Evolutionary conservation across 306 rosid species (phyloP).

Genomic region (Prinsepia uniflora): DNA sequence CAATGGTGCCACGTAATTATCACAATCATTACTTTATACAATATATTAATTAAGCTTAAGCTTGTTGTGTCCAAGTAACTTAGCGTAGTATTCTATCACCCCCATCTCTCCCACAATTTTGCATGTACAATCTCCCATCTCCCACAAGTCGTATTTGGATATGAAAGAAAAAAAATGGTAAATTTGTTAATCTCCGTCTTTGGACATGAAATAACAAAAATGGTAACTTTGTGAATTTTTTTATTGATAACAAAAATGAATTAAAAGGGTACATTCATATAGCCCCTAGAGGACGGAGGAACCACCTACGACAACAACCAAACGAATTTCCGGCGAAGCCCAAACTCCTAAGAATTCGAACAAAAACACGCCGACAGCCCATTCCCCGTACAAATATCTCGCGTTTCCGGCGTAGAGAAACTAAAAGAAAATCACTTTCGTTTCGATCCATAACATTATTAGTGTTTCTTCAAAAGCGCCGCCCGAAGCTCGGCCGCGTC

Average conservation of each 20-base stretch:
- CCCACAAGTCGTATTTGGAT: background rate
- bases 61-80: background rate
- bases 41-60: background rate
- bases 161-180: background rate
- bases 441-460: background rate
- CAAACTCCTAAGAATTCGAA: background rate
- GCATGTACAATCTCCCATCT: too few species aligned
- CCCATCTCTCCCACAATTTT: too few species aligned
- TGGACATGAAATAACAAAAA: too few species aligned
- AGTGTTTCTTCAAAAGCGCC: conserved; percentile 45
- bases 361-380: conserved; percentile 20
- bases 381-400: background rate
- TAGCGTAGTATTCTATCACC: too few species aligned
- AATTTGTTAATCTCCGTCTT: background rate
- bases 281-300: conserved; percentile 10
- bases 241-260: background rate
- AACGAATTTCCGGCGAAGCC: background rate
- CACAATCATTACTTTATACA: background rate
- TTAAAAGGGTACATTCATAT: background rate
- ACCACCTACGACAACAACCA: background rate
- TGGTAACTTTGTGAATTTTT: background rate
- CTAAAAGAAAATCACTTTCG: background rate
- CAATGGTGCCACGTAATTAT: background rate
- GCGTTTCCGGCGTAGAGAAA: background rate
- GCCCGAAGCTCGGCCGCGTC: conserved; percentile 81